Evolutionary conservation across 257 asterid species (phyloP).

Genomic region (Anisodus tanguticus): DNA sequence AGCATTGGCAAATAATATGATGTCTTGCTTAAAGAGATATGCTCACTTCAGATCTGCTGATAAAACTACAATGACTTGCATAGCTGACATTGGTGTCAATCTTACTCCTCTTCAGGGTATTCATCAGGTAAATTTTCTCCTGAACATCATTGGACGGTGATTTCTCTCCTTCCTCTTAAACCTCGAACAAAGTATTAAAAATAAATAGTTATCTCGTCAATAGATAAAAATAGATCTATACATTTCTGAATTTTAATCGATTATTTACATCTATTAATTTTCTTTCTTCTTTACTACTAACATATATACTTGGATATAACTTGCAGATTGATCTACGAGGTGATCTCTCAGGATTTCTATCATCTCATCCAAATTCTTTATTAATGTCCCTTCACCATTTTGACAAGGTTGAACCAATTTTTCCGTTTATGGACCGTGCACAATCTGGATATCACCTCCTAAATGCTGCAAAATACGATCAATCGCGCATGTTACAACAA

Average conservation of each 20-base stretch:
- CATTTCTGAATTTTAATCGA: background rate
- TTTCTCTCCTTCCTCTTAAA: background rate
- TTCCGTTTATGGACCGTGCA: slow-evolving; percentile 46
- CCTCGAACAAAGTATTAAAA: background rate
- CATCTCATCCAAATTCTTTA: slow-evolving; percentile 58
- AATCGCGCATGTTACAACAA: slow-evolving; percentile 61
- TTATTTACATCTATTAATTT: background rate
- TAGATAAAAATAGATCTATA: background rate
- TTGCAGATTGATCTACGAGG: slow-evolving; percentile 63
- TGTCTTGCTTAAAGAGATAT: slow-evolving; percentile 38
- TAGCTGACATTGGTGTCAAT: slow-evolving; percentile 42
- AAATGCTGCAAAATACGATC: slow-evolving; percentile 52
- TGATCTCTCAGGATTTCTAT: slow-evolving; percentile 62
- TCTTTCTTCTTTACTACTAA: background rate
- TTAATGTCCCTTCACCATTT: slow-evolving; percentile 71
- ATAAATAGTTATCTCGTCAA: background rate
- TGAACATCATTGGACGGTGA: fast-evolving
- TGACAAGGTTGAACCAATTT: slow-evolving; percentile 56
- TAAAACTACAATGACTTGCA: slow-evolving; percentile 34
- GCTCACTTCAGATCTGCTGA: slow-evolving; percentile 33
- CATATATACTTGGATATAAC: no score
- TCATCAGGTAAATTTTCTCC: slow-evolving; percentile 40
- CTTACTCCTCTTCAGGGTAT: slow-evolving; percentile 40
- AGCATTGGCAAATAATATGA: slow-evolving; percentile 35
- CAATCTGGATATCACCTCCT: slow-evolving; percentile 55